A percentile compares a stretch with the other conserved stretches of the same genome.
Conservation (phyloP, 2,329 filamentous ascomycete genomes). For the Aspergillus sp. region DNA sequence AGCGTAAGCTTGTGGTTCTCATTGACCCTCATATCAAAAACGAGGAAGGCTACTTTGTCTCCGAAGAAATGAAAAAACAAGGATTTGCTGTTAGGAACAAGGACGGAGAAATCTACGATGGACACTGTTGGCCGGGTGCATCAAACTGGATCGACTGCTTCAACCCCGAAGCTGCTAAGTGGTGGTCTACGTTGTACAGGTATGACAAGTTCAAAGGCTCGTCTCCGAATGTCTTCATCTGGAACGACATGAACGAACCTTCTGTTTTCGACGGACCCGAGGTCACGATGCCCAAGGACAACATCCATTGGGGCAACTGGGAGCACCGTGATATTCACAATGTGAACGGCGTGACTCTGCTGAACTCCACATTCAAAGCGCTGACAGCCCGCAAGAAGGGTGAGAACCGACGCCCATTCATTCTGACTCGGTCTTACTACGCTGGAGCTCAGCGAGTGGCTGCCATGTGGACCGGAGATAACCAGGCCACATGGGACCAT, state of each 20-base stretch:
- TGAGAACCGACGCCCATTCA: slow-evolving; percentile 77
- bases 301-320: slow-evolving; percentile 84
- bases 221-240: slow-evolving; percentile 80
- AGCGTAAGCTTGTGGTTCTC: slow-evolving; percentile 85
- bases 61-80: slow-evolving; percentile 75
- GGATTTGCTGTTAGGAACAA: slow-evolving; percentile 84
- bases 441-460: slow-evolving; percentile 82
- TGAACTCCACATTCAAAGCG: slow-evolving; percentile 87
- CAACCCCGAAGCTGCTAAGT: slow-evolving; percentile 81
- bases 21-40: slow-evolving; percentile 99
- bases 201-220: slow-evolving; percentile 85
- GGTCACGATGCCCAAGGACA: slow-evolving; percentile 98
- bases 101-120: slow-evolving; percentile 80
- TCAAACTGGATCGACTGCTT: slow-evolving; percentile 97
- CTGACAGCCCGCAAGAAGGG: slow-evolving; percentile 78
- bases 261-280: slow-evolving; percentile 98
- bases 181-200: slow-evolving; percentile 86
- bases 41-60: slow-evolving; percentile 65
- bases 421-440: slow-evolving; percentile 88
- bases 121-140: slow-evolving; percentile 97
- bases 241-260: slow-evolving; percentile 99
- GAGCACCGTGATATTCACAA: slow-evolving; percentile 97
- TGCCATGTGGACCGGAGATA: slow-evolving; percentile 99
- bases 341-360: slow-evolving; percentile 87
- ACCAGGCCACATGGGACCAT: slow-evolving; percentile 88